Conservation (phyloP, 192 early-diverging fungal species). For the Rhizophagus clarus region DNA sequence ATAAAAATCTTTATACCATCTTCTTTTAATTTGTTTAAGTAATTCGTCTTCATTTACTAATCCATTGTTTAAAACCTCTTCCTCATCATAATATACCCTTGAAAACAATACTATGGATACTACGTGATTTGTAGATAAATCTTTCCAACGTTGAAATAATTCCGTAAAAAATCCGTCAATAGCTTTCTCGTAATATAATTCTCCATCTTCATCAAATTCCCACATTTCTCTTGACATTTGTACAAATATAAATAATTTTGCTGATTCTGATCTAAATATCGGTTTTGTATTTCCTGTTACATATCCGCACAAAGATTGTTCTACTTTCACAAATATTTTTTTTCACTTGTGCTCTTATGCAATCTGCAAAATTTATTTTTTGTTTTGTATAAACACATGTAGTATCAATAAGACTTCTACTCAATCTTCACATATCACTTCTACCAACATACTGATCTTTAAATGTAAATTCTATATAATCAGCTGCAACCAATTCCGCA, state of each 20-base stretch:
- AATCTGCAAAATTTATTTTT: constrained; percentile 67
- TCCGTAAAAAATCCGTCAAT: constrained; percentile 88
- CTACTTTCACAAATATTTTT: constrained; percentile 73
- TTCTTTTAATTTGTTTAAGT: constrained; percentile 53
- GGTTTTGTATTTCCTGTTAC: constrained; percentile 77
- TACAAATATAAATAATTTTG: constrained; percentile 92
- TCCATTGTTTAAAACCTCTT: constrained; percentile 49
- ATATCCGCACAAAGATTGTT: constrained; percentile 70
- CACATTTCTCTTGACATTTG: constrained; percentile 98
- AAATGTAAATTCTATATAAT: constrained; percentile 85
- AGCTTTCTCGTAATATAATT: constrained; percentile 92
- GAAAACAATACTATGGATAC: constrained; percentile 96
- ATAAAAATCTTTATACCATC: constrained; percentile 91
- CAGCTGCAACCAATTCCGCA: constrained; percentile 62
- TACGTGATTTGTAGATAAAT: constrained; percentile 83
- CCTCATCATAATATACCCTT: constrained; percentile 75
- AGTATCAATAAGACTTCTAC: constrained; percentile 66
- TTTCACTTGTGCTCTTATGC: constrained; percentile 78
- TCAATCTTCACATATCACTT: constrained; percentile 92
- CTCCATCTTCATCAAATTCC: constrained; percentile 97
- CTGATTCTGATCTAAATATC: constrained; percentile 92
- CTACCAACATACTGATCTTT: constrained; percentile 90
- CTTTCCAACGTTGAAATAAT: constrained; percentile 86
- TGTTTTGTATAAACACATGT: constrained; percentile 79
- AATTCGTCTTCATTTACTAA: constrained; percentile 38